Conservation (phyloP, 2,329 filamentous ascomycete species). For the Fusarium heterosporum region DNA sequence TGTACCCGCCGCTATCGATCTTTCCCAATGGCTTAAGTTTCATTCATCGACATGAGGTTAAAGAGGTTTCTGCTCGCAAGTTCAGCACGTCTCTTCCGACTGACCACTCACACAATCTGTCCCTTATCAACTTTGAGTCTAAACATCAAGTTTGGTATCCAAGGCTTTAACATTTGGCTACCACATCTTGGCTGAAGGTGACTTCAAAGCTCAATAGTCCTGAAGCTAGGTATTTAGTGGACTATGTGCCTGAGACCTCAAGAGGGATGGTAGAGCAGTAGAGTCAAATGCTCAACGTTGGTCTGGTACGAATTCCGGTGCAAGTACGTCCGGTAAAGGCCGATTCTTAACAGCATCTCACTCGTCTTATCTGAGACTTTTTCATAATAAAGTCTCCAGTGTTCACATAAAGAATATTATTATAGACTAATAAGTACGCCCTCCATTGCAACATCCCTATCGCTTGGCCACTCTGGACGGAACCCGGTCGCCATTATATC, state of each 20-base stretch:
- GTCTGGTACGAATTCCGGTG: background rate
- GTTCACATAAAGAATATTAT: slow-evolving; percentile 17
- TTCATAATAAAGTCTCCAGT: background rate
- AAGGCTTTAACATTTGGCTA: background rate
- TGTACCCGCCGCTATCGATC: background rate
- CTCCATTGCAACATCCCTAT: slow-evolving; percentile 18
- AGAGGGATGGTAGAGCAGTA: background rate
- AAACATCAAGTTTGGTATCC: background rate
- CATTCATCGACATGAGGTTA: background rate
- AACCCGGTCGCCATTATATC: slow-evolving; percentile 54
- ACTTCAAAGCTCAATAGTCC: background rate
- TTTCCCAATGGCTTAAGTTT: slow-evolving; percentile 1
- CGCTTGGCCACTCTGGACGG: slow-evolving; percentile 51
- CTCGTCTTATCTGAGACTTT: background rate
- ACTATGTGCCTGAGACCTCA: background rate
- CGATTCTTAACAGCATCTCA: background rate
- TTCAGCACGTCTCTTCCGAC: background rate
- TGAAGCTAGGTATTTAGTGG: background rate
- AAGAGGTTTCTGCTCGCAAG: background rate
- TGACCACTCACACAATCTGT: background rate
- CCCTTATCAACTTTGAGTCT: background rate
- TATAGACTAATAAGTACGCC: slow-evolving; percentile 5
- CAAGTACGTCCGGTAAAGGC: background rate
- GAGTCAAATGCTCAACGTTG: background rate
- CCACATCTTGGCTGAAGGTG: background rate